A percentile compares a stretch with the other conserved stretches of the same genome.
phyloP scores from a whole-genome alignment of 176 grass and related monocot genomes.

The Musa beccarii region DNA sequence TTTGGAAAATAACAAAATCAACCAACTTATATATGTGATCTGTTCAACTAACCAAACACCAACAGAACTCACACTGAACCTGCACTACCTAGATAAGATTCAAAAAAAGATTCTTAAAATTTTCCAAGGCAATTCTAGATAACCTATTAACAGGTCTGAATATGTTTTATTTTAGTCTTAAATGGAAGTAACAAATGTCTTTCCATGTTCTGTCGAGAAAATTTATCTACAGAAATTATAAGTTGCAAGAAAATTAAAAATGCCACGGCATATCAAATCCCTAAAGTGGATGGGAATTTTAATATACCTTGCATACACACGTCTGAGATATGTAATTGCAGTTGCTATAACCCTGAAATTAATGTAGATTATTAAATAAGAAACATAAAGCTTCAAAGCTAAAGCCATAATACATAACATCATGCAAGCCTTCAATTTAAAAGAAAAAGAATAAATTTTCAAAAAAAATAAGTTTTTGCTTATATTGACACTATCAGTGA shows the following conservation, averaged over 20 bases:
- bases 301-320: conserved; percentile 87
- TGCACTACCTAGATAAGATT: background rate
- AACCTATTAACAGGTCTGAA: background rate
- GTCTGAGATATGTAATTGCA: conserved; percentile 89
- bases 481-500: no score
- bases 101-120: background rate
- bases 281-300: background rate
- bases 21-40: background rate
- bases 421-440: background rate
- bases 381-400: conserved; percentile 14
- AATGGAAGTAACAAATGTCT: background rate
- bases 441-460: background rate
- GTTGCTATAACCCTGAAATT: conserved; percentile 92
- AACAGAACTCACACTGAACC: background rate
- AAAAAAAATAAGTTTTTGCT: background rate
- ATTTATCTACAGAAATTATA: background rate
- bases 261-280: background rate
- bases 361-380: conserved; percentile 14
- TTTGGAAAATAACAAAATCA: background rate
- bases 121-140: background rate
- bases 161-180: background rate
- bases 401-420: background rate
- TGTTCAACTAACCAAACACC: background rate
- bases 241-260: background rate
- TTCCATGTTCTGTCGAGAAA: background rate